A percentile compares a stretch with the other conserved stretches of the same genome.
phyloP scores from a whole-genome alignment of 495 filamentous ascomycete genomes.

The Beverwykella pulmonaria region DNA sequence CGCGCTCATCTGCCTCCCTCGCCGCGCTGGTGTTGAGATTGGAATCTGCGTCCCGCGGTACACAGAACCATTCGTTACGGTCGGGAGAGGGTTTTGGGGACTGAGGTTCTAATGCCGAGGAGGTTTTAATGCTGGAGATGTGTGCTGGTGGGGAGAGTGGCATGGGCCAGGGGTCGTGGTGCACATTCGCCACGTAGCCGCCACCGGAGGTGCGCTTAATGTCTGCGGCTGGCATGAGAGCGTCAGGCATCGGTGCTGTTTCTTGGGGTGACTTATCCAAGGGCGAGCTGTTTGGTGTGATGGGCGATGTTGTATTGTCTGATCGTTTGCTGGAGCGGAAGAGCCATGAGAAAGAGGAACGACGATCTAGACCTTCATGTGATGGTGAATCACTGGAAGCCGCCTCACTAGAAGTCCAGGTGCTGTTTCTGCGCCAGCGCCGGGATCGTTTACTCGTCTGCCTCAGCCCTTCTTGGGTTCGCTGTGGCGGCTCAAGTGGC shows the following conservation, averaged over 20 bases:
- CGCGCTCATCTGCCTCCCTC: conserved; percentile 14
- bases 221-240: not conserved
- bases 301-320: too few species aligned
- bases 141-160: not conserved
- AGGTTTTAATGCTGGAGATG: not conserved
- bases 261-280: conserved; percentile 13
- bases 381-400: not conserved
- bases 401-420: not conserved
- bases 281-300: conserved; percentile 1
- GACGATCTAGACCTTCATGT: not conserved
- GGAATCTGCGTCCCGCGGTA: not conserved
- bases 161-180: not conserved
- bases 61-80: conserved; percentile 7
- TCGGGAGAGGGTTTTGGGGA: not conserved
- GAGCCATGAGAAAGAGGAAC: not conserved
- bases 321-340: not conserved
- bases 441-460: conserved; percentile 10
- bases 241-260: not conserved
- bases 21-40: not conserved
- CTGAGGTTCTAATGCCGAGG: not conserved
- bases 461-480: not conserved
- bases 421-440: conserved; percentile 17
- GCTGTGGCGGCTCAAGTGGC: too few species aligned
- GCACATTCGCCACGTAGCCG: too few species aligned
- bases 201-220: not conserved